A percentile compares a stretch with the other conserved stretches of the same genome.
These are phyloP conservation scores for Strigomonas culicis DNA, from an alignment of 208 protist genomes.

Conservation along the genomic window DNA sequence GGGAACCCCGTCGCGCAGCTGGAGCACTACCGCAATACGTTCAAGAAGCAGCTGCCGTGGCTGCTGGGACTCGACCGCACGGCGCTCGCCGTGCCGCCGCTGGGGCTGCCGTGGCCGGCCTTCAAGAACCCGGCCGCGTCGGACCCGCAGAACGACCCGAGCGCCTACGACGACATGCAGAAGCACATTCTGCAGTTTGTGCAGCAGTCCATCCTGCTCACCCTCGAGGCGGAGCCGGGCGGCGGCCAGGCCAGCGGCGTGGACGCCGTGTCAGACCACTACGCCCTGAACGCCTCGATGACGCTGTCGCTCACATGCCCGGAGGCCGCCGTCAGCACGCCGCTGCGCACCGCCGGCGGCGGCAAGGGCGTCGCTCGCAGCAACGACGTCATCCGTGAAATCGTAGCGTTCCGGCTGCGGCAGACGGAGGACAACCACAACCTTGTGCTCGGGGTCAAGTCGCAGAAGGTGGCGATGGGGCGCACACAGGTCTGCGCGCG, in stretches of 20 bases:
- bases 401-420: constrained; percentile 67
- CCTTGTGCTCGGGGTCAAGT: constrained; percentile 57
- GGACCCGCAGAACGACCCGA: constrained; percentile 2
- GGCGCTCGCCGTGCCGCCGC: constrained; percentile 40
- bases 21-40: constrained; percentile 41
- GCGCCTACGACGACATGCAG: constrained; percentile 32
- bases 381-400: constrained; percentile 69
- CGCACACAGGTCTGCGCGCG: constrained; percentile 77
- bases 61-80: constrained; percentile 61
- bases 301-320: constrained; percentile 61
- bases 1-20: constrained; percentile 60
- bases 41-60: constrained; percentile 67
- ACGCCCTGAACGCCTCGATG: constrained; percentile 54
- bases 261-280: constrained; percentile 73
- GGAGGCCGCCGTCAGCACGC: constrained; percentile 56
- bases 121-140: constrained; percentile 29
- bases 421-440: constrained; percentile 88
- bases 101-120: constrained; percentile 72
- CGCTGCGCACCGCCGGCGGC: constrained; percentile 26
- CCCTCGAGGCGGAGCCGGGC: constrained; percentile 37
- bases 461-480: constrained; percentile 55
- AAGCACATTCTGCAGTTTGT: constrained; percentile 68
- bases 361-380: constrained; percentile 20
- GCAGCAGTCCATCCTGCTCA: constrained; percentile 42
- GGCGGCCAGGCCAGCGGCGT: constrained; percentile 33